A percentile compares a stretch with the other conserved stretches of the same genome.
Conservation (phyloP, 441 rosid species). For the Macaranga tanarius region DNA sequence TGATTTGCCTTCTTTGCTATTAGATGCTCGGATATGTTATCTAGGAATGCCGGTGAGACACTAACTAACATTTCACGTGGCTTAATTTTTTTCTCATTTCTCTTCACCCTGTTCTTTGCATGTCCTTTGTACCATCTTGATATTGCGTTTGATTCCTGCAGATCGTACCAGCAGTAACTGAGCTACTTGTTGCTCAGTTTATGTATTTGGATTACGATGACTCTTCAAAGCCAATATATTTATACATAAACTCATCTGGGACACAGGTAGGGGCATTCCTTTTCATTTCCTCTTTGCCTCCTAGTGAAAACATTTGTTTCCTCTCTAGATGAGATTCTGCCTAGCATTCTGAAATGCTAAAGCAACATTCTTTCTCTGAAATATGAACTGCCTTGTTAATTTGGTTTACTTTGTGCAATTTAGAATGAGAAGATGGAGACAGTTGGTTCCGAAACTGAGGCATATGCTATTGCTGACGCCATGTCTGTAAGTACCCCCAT, state of each 20-base stretch:
- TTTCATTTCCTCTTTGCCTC: background rate
- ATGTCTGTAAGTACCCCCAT: constrained; percentile 61
- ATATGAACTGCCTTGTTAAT: constrained; percentile 16
- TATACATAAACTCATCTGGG: constrained; percentile 82
- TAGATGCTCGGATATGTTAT: constrained; percentile 80
- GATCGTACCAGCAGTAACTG: constrained; percentile 83
- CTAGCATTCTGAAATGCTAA: background rate
- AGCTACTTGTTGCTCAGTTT: constrained; percentile 77
- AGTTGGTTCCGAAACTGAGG: constrained; percentile 90
- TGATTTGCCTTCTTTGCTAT: constrained; percentile 84
- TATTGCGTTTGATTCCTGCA: constrained; percentile 31
- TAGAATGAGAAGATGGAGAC: constrained; percentile 82
- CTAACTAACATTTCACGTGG: background rate
- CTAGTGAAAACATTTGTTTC: background rate
- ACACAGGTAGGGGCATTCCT: constrained; percentile 55
- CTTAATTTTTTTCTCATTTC: background rate
- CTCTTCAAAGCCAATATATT: constrained; percentile 67
- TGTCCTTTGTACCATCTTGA: constrained; percentile 21
- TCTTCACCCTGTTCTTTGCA: constrained; percentile 9
- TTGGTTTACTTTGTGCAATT: constrained; percentile 24
- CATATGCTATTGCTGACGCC: constrained; percentile 81
- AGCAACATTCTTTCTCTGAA: background rate
- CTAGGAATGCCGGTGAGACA: constrained; percentile 84
- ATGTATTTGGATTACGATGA: constrained; percentile 75
- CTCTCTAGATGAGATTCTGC: background rate